These are phyloP conservation scores for Sugiyamaella xylanicola DNA, from an alignment of 1,139 yeast species.

Conservation along the genomic window DNA sequence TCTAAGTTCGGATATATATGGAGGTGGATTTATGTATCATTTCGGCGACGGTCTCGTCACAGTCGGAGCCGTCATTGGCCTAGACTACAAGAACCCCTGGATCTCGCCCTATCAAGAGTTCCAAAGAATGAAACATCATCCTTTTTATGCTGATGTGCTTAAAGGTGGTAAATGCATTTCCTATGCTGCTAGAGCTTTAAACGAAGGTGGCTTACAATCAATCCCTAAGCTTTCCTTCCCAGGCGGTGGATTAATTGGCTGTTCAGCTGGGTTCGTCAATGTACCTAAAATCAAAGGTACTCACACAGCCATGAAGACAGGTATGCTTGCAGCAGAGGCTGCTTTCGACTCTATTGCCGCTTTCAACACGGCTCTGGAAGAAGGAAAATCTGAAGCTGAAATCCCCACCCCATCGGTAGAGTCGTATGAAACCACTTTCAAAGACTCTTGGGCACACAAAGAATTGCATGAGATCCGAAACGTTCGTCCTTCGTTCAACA, in stretches of 20 bases:
- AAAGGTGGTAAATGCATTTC: constrained; percentile 91
- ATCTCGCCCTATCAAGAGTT: constrained; percentile 94
- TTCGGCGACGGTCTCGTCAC: constrained; percentile 91
- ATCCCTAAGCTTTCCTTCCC: constrained; percentile 90
- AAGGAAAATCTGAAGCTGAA: constrained; percentile 42
- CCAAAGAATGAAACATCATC: constrained; percentile 90
- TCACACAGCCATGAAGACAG: constrained; percentile 94
- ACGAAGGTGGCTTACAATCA: constrained; percentile 94
- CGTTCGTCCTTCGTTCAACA: constrained; percentile 85
- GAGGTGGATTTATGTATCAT: constrained; percentile 97
- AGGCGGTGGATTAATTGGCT: constrained; percentile 93
- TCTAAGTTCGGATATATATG: constrained; percentile 70
- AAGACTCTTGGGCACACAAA: constrained; percentile 79
- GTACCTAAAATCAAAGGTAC: constrained; percentile 98
- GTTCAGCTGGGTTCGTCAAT: constrained; percentile 93
- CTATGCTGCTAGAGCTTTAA: constrained; percentile 92
- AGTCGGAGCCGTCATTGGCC: constrained; percentile 87
- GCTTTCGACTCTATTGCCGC: constrained; percentile 62
- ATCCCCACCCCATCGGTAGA: constrained; percentile 49
- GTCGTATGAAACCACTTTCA: constrained; percentile 63
- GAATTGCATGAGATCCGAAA: constrained; percentile 84
- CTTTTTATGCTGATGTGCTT: constrained; percentile 72
- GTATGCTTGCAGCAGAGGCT: constrained; percentile 89
- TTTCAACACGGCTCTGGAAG: constrained; percentile 50
- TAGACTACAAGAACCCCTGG: constrained; percentile 93